Evolutionary conservation across 306 rosid species (phyloP).

Genomic region (Sindora glabra): DNA sequence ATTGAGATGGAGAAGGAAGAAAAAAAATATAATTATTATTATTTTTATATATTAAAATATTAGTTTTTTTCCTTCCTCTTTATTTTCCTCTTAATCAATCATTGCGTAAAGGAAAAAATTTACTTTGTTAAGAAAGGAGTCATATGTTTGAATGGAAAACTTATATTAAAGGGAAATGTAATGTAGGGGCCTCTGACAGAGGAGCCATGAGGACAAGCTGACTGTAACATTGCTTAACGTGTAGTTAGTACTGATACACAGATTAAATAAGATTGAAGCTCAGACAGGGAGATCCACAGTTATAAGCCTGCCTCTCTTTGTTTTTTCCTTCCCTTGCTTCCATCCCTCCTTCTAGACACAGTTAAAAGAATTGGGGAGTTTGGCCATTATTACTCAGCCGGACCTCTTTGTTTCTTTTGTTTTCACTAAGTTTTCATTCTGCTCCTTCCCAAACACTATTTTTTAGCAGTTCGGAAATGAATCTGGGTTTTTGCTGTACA

Average conservation of each 20-base stretch:
- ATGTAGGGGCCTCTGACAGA: neutral
- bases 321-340: constrained; percentile 2
- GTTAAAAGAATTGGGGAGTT: constrained; percentile 13
- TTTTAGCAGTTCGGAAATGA: constrained; percentile 32
- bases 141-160: neutral
- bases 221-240: constrained; percentile 18
- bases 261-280: constrained; percentile 24
- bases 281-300: constrained; percentile 16
- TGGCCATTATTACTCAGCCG: constrained; percentile 14
- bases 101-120: no score
- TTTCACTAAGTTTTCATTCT: constrained; percentile 5
- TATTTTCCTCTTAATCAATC: no score
- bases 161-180: constrained; percentile 7
- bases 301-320: constrained; percentile 7
- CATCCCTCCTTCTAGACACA: neutral
- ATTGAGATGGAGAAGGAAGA: no score
- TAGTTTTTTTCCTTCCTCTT: no score
- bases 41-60: no score
- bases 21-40: no score
- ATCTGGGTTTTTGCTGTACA: constrained; percentile 35
- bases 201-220: constrained; percentile 6
- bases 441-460: constrained; percentile 12
- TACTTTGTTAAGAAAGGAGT: no score
- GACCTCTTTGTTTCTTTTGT: constrained; percentile 12
- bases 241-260: constrained; percentile 17